Evolutionary conservation across 495 filamentous ascomycete species (phyloP), one percentile per base, ranked within the genome.

Genomic region (Hypoxylon rickii): DNA sequence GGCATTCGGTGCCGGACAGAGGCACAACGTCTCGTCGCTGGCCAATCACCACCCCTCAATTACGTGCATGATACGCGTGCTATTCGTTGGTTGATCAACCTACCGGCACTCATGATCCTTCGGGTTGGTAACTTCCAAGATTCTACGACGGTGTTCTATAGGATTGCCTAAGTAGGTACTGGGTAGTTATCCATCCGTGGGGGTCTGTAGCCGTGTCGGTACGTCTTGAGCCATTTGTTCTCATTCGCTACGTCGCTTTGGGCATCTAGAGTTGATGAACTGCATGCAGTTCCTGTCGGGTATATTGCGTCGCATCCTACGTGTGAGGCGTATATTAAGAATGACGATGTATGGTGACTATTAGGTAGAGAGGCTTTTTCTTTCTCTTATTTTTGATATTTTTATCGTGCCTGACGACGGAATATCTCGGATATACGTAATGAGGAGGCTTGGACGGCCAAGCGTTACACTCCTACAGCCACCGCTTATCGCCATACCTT

Each of bases 361-460:
- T 4, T 29, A 29, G 4, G 4, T 10, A 29, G 24, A 29, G 4
- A 29, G 24, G 24, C 24, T 29, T 29, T n/a, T n/a, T n/a, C n/a
- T n/a, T n/a, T n/a, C n/a, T n/a, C n/a, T n/a, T n/a, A n/a, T n/a
- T n/a, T n/a, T n/a, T n/a, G n/a, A n/a, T n/a, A n/a, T n/a, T n/a
- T n/a, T n/a, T n/a, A n/a, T n/a, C n/a, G n/a, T n/a, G n/a, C n/a
- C n/a, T n/a, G n/a, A n/a, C n/a, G n/a, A 29, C 10, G 10, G 10
- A 29, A 29, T 29, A 29, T 29, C 24, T 29, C 24, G 10, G 4
- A 29, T 10, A 29, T 51, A 37, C 49, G 56, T 44, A 41, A 60
- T 43, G 44, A 60, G 38, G 49, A 55, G 56, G 13, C 19, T 51
- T 51, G 51, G 42, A 46, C 51, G 33, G 58, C 44, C 58, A 51